A percentile compares a stretch with the other conserved stretches of the same genome.
phyloP scores from a whole-genome alignment of 2,329 filamentous ascomycete genomes.

The Phyllosticta ampelicida region DNA sequence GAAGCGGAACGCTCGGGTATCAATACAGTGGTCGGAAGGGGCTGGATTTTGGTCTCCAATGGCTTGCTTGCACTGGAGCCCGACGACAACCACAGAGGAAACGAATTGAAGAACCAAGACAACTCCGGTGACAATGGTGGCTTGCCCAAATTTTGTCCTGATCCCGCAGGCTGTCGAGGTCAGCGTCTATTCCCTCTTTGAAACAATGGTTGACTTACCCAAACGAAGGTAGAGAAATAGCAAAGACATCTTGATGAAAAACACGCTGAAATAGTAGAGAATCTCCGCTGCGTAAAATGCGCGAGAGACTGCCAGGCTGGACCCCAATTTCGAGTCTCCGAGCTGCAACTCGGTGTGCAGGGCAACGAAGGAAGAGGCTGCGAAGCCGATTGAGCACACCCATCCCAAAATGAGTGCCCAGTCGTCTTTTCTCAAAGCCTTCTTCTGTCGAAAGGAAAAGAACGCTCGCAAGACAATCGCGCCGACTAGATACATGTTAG shows the following conservation, averaged over 20 bases:
- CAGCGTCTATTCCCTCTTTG: background rate
- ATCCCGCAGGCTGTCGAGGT: background rate
- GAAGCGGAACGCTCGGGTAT: background rate
- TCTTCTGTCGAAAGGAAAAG: background rate
- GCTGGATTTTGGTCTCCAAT: background rate
- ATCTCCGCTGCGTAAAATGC: background rate
- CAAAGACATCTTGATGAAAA: background rate
- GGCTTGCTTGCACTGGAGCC: background rate
- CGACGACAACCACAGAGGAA: background rate
- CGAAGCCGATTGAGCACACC: background rate
- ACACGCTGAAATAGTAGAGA: background rate
- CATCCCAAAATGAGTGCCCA: background rate
- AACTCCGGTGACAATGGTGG: background rate
- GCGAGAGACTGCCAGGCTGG: background rate
- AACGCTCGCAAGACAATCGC: background rate
- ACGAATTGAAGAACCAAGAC: background rate
- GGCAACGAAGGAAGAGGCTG: background rate
- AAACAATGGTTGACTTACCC: background rate
- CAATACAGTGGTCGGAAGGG: background rate
- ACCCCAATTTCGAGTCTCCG: background rate
- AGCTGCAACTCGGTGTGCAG: background rate
- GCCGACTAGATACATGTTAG: background rate
- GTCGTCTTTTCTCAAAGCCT: background rate
- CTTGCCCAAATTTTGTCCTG: background rate
- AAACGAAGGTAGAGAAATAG: background rate